phyloP scores from a whole-genome alignment of 2,329 filamentous ascomycete genomes.

The Xylariomycetidae sp. region DNA sequence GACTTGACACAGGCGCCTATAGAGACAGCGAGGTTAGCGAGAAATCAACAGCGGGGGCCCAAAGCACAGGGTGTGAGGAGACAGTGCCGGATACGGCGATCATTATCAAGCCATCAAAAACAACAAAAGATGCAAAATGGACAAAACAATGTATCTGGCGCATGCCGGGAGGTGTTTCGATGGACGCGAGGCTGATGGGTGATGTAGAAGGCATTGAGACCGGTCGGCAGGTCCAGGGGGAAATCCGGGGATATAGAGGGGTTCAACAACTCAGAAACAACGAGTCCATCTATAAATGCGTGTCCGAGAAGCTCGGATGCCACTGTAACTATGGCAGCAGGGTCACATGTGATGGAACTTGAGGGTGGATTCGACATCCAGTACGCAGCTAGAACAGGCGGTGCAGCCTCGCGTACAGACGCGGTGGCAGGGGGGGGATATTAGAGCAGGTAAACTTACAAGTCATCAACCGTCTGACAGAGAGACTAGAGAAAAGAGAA shows the following conservation, averaged over 20 bases:
- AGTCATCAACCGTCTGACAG: slow-evolving; percentile 28
- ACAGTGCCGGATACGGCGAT: slow-evolving; percentile 30
- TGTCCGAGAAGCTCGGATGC: slow-evolving; percentile 21
- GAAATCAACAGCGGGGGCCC: slow-evolving; percentile 15
- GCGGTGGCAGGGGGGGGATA: slow-evolving; percentile 11
- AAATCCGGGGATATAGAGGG: slow-evolving; percentile 14
- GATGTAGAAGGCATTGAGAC: slow-evolving; percentile 38
- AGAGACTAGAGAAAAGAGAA: neutral
- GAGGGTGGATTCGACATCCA: slow-evolving; percentile 25
- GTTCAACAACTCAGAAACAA: slow-evolving; percentile 21
- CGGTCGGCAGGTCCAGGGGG: slow-evolving; percentile 14
- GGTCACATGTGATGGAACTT: slow-evolving; percentile 24
- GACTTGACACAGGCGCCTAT: slow-evolving; percentile 50
- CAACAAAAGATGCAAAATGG: slow-evolving; percentile 32
- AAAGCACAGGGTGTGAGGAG: slow-evolving; percentile 17
- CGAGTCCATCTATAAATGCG: slow-evolving; percentile 18
- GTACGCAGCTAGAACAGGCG: slow-evolving; percentile 21
- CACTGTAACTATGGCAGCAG: slow-evolving; percentile 19
- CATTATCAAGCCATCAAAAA: slow-evolving; percentile 24
- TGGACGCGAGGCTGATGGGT: slow-evolving; percentile 44
- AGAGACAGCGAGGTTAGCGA: slow-evolving; percentile 44
- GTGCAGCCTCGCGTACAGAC: slow-evolving; percentile 22
- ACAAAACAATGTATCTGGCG: slow-evolving; percentile 26
- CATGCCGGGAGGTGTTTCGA: slow-evolving; percentile 34
- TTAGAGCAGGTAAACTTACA: slow-evolving; percentile 25